Percentiles rank a stretch among this genome's conserved stretches.
phyloP scores from a whole-genome alignment of 1,139 yeast species.

The Debaryomycetaceae sp. region DNA sequence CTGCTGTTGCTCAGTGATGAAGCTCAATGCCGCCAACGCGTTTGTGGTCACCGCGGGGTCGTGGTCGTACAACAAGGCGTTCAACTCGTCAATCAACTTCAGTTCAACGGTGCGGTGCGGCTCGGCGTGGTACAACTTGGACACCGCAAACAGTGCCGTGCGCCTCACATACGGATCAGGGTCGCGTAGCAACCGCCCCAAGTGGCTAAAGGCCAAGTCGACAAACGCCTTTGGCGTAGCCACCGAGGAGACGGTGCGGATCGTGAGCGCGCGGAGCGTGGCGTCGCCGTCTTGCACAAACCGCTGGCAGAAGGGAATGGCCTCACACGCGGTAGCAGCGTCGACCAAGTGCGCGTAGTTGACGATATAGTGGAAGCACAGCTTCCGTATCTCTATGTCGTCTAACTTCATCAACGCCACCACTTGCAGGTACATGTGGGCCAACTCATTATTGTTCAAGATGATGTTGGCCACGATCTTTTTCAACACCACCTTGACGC shows the following conservation, averaged over 20 bases:
- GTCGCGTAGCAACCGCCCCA: constrained; percentile 40
- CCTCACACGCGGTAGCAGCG: constrained; percentile 51
- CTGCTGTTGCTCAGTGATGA: constrained; percentile 50
- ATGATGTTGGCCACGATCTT: constrained; percentile 81
- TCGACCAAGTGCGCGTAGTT: constrained; percentile 54
- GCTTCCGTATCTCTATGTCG: constrained; percentile 70
- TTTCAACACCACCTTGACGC: constrained; percentile 60
- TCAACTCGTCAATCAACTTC: constrained; percentile 50
- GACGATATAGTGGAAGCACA: constrained; percentile 58
- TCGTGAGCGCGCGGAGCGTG: constrained; percentile 44
- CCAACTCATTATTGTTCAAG: constrained; percentile 76
- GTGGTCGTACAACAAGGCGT: constrained; percentile 53
- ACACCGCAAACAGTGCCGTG: constrained; percentile 66
- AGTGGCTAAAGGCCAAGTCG: constrained; percentile 23
- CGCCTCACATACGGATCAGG: constrained; percentile 60
- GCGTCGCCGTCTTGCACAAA: constrained; percentile 42
- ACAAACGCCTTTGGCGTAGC: constrained; percentile 52
- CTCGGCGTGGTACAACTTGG: constrained; percentile 61
- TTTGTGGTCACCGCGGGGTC: constrained; percentile 66
- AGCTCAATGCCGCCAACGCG: constrained; percentile 65
- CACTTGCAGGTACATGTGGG: constrained; percentile 62
- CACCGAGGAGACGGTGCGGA: constrained; percentile 61
- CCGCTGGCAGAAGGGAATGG: constrained; percentile 51
- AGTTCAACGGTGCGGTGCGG: constrained; percentile 41
- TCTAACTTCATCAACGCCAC: constrained; percentile 54